Evolutionary conservation across 106 monocot species (phyloP).

Genomic region (Dioscorea zingiberensis): DNA sequence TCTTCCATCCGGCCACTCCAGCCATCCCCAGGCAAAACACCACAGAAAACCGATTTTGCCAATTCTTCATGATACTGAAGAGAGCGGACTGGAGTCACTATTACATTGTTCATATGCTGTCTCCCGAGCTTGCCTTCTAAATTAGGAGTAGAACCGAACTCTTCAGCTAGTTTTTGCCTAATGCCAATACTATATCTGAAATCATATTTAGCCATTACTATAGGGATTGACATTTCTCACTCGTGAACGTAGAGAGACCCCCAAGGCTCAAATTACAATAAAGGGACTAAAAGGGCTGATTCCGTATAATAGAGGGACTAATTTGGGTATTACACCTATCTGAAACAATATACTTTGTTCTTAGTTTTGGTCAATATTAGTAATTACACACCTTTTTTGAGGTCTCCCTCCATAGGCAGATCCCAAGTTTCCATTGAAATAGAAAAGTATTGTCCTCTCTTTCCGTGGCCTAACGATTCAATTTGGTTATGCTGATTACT

Average conservation of each 20-base stretch:
- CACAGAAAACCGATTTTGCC: conserved; percentile 78
- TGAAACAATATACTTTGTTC: no score
- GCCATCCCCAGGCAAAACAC: conserved; percentile 91
- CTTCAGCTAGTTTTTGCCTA: conserved; percentile 71
- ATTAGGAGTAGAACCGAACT: conserved; percentile 81
- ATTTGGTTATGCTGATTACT: no score
- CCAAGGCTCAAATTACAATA: no score
- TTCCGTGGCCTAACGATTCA: conserved; percentile 38
- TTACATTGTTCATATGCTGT: conserved; percentile 58
- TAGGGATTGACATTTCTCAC: no score
- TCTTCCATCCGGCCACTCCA: conserved; percentile 98
- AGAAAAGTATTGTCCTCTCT: conserved; percentile 71
- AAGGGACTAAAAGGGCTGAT: no score
- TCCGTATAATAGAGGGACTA: no score
- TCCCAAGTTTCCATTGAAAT: conserved; percentile 96
- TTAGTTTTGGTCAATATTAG: no score
- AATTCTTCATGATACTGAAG: conserved; percentile 59
- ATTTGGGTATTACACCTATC: no score
- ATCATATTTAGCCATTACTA: background rate
- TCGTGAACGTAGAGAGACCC: no score
- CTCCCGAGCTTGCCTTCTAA: conserved; percentile 80
- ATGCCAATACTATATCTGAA: conserved; percentile 94
- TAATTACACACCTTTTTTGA: conserved; percentile 75
- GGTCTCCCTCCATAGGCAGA: conserved; percentile 82
- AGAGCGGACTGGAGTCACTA: conserved; percentile 55